Base-by-base conservation (phyloP, 306 rosid genomes). In the Vigna nakashimae region DNA sequence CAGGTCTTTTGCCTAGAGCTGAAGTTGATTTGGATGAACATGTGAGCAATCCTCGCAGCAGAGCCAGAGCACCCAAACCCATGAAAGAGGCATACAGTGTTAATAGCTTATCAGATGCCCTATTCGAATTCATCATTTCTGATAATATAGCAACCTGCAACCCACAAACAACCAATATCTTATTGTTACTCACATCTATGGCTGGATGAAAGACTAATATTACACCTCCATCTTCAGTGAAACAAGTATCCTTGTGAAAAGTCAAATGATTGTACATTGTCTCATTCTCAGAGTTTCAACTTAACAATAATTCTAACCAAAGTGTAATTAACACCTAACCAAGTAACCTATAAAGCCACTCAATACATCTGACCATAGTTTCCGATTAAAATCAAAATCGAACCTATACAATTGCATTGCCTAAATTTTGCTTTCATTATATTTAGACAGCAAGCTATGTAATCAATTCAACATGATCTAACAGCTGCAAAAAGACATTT, bases 81-180 rank as follows among this genome's bases (percentile, higher is more conserved):
- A 88, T 3, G 90, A 89, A 88, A 52, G 96, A 86, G 68, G 28
- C 69, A 80, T 92, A 89, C 51, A 84, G 11, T 53, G 50, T 72
- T 78, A 90, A 69, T 40, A 92, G 84, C 80, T 84, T 84, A 3
- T 81, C 87, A 17, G 96, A 90, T 69, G 96, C 91, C 88, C 80
- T 84, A 14, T 80, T 72, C 0, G 96, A 92, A 56, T 75, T 71
- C 32, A 85, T 63, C 83, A 90, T 64, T 68, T 92, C 96, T 52
- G 89, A 88, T 81, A 90, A 45, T 68, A 85, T 49, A 38, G 91
- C 87, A 68, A 71, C 87, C 97, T 90, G 91, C 84, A 84, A 83
- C 55, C 69, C 73, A 62, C 65, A 59, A 48, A 65, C 32, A 68
- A 50, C 77, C 69, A 71, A 18, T 46, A 51, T 77, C 22, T 38